phyloP scores from a whole-genome alignment of 441 rosid species.

The Adansonia madagascariensis region DNA sequence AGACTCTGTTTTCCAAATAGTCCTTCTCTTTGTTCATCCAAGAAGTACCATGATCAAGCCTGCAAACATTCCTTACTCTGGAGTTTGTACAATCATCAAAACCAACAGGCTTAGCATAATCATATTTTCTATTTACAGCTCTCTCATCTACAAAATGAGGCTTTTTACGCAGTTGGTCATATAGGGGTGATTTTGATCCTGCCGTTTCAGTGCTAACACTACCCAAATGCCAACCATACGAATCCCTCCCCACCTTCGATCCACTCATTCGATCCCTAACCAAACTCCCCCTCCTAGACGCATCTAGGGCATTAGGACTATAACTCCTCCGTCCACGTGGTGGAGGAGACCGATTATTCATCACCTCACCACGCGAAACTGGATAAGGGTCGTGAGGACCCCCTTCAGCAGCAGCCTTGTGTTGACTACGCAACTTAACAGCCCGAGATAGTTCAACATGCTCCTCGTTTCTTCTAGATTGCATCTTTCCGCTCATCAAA shows the following conservation, averaged over 20 bases:
- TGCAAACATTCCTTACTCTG: slow-evolving; percentile 40
- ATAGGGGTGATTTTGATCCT: slow-evolving; percentile 37
- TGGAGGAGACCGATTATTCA: slow-evolving; percentile 33
- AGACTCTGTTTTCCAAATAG: slow-evolving; percentile 39
- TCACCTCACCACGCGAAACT: slow-evolving; percentile 29
- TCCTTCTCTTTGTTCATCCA: slow-evolving; percentile 44
- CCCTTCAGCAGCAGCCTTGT: slow-evolving; percentile 28
- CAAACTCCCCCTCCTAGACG: slow-evolving; percentile 39
- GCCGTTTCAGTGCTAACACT: slow-evolving; percentile 39
- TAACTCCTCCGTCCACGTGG: slow-evolving; percentile 40
- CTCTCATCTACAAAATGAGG: slow-evolving; percentile 40
- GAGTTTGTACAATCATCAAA: slow-evolving; percentile 37
- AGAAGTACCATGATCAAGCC: slow-evolving; percentile 41
- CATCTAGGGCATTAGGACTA: slow-evolving; percentile 46
- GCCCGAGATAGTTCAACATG: slow-evolving; percentile 37
- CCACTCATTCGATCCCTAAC: slow-evolving; percentile 36
- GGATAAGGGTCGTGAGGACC: slow-evolving; percentile 36
- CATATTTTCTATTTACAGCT: slow-evolving; percentile 39
- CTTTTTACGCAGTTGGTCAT: slow-evolving; percentile 35
- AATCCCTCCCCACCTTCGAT: slow-evolving; percentile 43
- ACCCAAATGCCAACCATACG: slow-evolving; percentile 37
- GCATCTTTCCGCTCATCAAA: slow-evolving; percentile 44
- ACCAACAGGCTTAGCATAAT: slow-evolving; percentile 34
- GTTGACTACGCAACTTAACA: slow-evolving; percentile 37
- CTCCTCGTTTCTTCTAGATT: slow-evolving; percentile 50